Evolutionary conservation across 805 yeast species (phyloP).

Genomic region (Pachysolen tannophilus): DNA sequence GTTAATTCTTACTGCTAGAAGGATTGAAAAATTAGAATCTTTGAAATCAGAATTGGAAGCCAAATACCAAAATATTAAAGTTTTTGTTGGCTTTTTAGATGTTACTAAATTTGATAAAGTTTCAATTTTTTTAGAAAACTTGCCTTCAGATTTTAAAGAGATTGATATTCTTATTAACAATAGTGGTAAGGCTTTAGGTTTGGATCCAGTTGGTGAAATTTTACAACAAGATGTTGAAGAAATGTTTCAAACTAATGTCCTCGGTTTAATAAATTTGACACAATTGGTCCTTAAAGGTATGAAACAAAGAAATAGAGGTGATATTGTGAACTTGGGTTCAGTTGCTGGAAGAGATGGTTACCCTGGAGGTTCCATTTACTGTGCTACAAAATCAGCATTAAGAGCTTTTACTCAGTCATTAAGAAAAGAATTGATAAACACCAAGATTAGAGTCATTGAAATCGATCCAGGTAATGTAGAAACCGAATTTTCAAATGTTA

Average conservation of each 20-base stretch:
- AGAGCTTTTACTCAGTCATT: slow-evolving; percentile 48
- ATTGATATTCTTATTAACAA: slow-evolving; percentile 59
- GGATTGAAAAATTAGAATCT: slow-evolving; percentile 50
- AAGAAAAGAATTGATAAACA: slow-evolving; percentile 68
- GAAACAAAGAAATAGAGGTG: slow-evolving; percentile 37
- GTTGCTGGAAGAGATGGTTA: slow-evolving; percentile 67
- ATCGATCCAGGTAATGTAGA: slow-evolving; percentile 67
- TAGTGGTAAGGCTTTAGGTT: slow-evolving; percentile 41
- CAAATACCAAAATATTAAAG: slow-evolving; percentile 39
- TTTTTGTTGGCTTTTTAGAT: slow-evolving; percentile 44
- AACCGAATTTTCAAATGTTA: slow-evolving; percentile 54
- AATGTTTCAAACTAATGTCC: slow-evolving; percentile 39
- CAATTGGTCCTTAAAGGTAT: slow-evolving; percentile 34
- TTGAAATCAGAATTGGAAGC: slow-evolving; percentile 37
- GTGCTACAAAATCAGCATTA: slow-evolving; percentile 61
- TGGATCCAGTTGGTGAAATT: slow-evolving; percentile 34
- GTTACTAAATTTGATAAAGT: slow-evolving; percentile 45
- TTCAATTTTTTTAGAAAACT: slow-evolving; percentile 38
- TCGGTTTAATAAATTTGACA: slow-evolving; percentile 37
- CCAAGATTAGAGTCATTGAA: slow-evolving; percentile 59
- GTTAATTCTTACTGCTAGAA: slow-evolving; percentile 72
- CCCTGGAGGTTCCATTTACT: slow-evolving; percentile 66
- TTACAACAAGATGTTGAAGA: slow-evolving; percentile 27
- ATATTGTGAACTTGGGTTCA: slow-evolving; percentile 58
- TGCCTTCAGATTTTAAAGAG: slow-evolving; percentile 50